phyloP scores from a whole-genome alignment of 2,329 filamentous ascomycete species.

The Curvularia eragrostidis region DNA sequence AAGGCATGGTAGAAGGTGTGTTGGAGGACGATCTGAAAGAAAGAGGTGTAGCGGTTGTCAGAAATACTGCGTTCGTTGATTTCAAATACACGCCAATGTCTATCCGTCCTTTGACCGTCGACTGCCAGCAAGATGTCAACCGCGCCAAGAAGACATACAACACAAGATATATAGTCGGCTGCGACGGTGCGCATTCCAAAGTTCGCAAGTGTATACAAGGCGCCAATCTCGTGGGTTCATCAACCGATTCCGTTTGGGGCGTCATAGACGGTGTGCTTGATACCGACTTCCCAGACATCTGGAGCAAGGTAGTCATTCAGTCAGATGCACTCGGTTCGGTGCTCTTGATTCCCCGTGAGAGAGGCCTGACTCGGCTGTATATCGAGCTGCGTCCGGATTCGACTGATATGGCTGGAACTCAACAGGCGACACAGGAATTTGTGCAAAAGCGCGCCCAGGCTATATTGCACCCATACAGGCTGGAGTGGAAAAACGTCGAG shows the following conservation, averaged over 20 bases:
- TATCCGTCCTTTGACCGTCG: constrained; percentile 51
- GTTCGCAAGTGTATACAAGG: constrained; percentile 68
- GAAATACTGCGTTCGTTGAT: constrained; percentile 68
- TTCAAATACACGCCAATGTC: constrained; percentile 52
- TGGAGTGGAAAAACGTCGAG: constrained; percentile 56
- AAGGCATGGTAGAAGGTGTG: constrained; percentile 76
- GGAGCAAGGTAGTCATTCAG: constrained; percentile 75
- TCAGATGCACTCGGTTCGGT: constrained; percentile 72
- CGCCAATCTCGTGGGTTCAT: constrained; percentile 56
- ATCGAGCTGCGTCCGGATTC: constrained; percentile 54
- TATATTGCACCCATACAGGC: constrained; percentile 55
- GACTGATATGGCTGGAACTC: constrained; percentile 39
- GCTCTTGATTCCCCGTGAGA: constrained; percentile 75
- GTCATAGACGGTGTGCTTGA: constrained; percentile 74
- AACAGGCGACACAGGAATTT: constrained; percentile 64
- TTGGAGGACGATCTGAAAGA: constrained; percentile 73
- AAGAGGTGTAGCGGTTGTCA: constrained; percentile 67
- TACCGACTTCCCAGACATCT: constrained; percentile 76
- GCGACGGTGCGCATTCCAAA: constrained; percentile 74
- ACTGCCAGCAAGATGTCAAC: constrained; percentile 49
- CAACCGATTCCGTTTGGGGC: constrained; percentile 69
- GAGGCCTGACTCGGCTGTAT: constrained; percentile 72
- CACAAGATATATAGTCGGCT: constrained; percentile 72
- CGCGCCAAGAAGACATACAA: constrained; percentile 55
- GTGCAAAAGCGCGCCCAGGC: constrained; percentile 69